These are phyloP conservation scores for Comarum palustre DNA, from an alignment of 306 rosid species.

Conservation along the genomic window DNA sequence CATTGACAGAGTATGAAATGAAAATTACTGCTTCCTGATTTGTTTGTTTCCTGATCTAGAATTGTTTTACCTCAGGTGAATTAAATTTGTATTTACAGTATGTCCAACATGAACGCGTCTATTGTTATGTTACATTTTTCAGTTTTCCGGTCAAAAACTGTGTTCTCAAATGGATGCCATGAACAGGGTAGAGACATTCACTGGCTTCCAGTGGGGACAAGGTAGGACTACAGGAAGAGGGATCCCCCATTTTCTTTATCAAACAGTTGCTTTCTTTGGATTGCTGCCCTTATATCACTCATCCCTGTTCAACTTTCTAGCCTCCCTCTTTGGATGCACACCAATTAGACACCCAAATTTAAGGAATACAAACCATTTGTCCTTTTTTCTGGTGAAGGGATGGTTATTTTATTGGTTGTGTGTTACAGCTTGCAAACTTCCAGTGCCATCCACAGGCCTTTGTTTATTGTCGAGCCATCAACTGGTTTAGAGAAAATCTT, in stretches of 20 bases:
- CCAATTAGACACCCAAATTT: conserved; percentile 22
- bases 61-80: not conserved
- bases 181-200: not conserved
- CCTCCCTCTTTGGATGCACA: not conserved
- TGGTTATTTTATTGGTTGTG: conserved; percentile 3
- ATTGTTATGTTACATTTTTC: not conserved
- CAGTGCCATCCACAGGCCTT: not conserved
- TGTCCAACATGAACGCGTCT: not conserved
- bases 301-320: conserved; percentile 18
- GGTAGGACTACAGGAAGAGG: conserved; percentile 3
- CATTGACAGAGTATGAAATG: not conserved
- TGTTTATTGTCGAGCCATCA: not conserved
- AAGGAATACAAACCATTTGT: conserved; percentile 12
- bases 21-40: not conserved
- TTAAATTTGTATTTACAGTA: not conserved
- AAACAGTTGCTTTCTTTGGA: conserved; percentile 31
- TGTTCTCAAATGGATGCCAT: not conserved
- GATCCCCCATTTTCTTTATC: conserved; percentile 23
- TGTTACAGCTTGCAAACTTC: not conserved
- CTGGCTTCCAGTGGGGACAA: not conserved
- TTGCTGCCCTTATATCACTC: conserved; percentile 16
- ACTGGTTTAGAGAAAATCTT: not conserved
- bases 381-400: conserved; percentile 15
- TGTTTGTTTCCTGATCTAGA: not conserved
- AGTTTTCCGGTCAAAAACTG: not conserved